Base-by-base conservation (phyloP, 2,329 filamentous ascomycete species). In the Cadophora malorum region DNA sequence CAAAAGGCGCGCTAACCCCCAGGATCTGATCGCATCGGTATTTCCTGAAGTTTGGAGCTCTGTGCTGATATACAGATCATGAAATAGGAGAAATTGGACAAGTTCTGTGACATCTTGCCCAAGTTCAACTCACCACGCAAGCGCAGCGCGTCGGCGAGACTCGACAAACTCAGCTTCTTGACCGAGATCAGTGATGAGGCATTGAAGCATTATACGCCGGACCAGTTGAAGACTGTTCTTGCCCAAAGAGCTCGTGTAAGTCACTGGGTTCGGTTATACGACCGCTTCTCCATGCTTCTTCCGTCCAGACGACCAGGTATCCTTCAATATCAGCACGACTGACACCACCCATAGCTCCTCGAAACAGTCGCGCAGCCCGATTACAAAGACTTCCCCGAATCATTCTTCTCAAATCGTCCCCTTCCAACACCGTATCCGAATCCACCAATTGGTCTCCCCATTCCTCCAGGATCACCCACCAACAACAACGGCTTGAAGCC, bases 161-260 rank as follows among this genome's bases (percentile, higher is more conserved):
- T 64, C 25, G 62, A 65, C 10, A 69, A 63, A 38, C 35, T 73
- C 10, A 69, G 66, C 59, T 73, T 78, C 67, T 74, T 79, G 3
- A 77, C 83, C 38, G 81, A 79, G 61, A 77, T 83, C 52, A 83
- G 78, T 19, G 70, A 74, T n/a, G 74, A 81, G 31, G 76, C 83
- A 68, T 73, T 85, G 70, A 73, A 76, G 23, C 75, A 73, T 2
- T 88, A 88, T 69, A 79, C 79, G 0, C 80, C 81, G 1, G 76
- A 79, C 5, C 85, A 89, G 71, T 71, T 88, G 1, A 76, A 76
- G 19, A 79, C 67, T 2, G 79, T 88, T 25, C 74, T 87, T n/a
- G 72, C 77, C 45, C 86, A 88, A 72, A 81, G 85, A 60, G 79
- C 83, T 68, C 75, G 84, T 55, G 86, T 86, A 76, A 69, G 80